These are phyloP conservation scores for Microdochium paspali DNA, from an alignment of 2,329 filamentous ascomycete species.

Conservation along the genomic window DNA sequence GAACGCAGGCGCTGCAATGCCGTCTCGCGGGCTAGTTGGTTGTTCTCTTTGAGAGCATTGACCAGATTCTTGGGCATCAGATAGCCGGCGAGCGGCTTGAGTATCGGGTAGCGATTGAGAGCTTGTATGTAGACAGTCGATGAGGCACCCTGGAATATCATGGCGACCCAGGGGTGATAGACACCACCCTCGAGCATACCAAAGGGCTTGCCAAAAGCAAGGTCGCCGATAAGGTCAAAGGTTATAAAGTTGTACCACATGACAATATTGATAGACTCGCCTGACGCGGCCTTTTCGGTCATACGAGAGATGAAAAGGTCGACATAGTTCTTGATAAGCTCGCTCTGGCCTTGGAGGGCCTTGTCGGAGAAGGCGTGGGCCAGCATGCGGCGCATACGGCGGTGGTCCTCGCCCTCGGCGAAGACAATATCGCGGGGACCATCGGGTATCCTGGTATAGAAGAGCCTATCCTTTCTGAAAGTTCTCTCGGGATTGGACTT, in stretches of 20 bases:
- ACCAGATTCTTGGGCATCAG: not conserved
- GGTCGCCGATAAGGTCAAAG: conserved; percentile 11
- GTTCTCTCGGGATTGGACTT: not conserved
- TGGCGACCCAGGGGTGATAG: conserved; percentile 1
- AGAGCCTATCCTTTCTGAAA: not conserved
- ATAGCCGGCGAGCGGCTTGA: conserved; percentile 7
- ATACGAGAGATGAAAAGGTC: conserved; percentile 14
- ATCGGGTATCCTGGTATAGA: not conserved
- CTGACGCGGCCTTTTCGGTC: not conserved
- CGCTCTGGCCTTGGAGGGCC: conserved; percentile 19
- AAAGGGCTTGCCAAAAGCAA: conserved; percentile 7
- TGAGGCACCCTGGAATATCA: not conserved
- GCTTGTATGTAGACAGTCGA: conserved; percentile 3
- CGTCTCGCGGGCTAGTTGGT: no score
- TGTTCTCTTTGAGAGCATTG: not conserved
- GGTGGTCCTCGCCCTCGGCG: conserved; percentile 14
- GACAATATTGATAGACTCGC: not conserved
- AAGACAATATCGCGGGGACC: not conserved
- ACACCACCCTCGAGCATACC: not conserved
- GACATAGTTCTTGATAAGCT: not conserved
- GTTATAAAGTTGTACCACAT: not conserved
- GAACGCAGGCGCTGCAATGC: not conserved
- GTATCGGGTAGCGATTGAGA: conserved; percentile 8
- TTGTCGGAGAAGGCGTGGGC: conserved; percentile 32
- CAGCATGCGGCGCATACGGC: conserved; percentile 31